Percentiles rank a stretch among this genome's conserved stretches.
Conservation (phyloP, 2,329 filamentous ascomycete species). For the Scedosporium aurantiacum region DNA sequence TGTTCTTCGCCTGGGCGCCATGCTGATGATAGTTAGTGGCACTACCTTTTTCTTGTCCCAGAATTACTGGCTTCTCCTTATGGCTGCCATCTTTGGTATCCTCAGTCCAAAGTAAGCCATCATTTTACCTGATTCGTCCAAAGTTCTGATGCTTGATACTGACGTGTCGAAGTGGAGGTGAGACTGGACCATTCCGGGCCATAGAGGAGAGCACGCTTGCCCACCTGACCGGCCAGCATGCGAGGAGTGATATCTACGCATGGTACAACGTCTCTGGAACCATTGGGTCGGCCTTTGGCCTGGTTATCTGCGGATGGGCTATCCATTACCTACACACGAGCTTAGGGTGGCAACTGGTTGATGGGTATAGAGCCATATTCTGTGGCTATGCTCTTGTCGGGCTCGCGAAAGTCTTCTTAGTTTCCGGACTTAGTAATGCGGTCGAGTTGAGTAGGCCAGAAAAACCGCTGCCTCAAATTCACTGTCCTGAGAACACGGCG, state of each 20-base stretch:
- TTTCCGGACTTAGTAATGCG: constrained; percentile 34
- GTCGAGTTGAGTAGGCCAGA: constrained; percentile 26
- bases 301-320: constrained; percentile 47
- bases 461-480: neutral
- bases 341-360: constrained; percentile 29
- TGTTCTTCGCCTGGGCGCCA: constrained; percentile 42
- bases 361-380: constrained; percentile 46
- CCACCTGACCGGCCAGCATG: constrained; percentile 35
- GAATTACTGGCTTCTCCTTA: constrained; percentile 47
- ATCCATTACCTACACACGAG: constrained; percentile 36
- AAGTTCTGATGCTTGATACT: neutral
- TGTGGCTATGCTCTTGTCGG: constrained; percentile 46
- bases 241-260: constrained; percentile 45
- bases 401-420: constrained; percentile 41
- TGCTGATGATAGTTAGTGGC: constrained; percentile 45
- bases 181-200: constrained; percentile 52
- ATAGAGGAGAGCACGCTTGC: constrained; percentile 51
- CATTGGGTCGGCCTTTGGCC: constrained; percentile 49
- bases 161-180: constrained; percentile 38
- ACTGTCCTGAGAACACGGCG: neutral
- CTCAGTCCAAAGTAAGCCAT: constrained; percentile 40
- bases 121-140: neutral
- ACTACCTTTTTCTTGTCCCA: constrained; percentile 38
- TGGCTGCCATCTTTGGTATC: constrained; percentile 48
- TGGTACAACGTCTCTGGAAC: constrained; percentile 51